Conservation (phyloP, 805 yeast species). For the Sugiyamaella americana region DNA sequence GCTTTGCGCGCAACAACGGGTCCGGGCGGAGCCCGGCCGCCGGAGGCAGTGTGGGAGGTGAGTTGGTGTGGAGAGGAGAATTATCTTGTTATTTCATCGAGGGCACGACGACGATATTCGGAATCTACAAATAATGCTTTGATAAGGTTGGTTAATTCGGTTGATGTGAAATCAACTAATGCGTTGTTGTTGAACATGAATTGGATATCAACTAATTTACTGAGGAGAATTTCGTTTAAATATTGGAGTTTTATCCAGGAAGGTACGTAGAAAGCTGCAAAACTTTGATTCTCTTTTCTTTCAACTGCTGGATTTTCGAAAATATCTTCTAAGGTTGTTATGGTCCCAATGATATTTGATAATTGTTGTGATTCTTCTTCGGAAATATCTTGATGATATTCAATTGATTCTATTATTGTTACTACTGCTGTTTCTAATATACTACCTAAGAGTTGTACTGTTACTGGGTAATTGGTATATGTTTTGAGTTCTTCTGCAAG, state of each 20-base stretch:
- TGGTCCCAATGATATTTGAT: constrained; percentile 14
- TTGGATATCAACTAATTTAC: constrained; percentile 29
- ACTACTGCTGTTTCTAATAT: constrained; percentile 26
- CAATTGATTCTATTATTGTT: constrained; percentile 19
- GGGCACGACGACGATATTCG: constrained; percentile 24
- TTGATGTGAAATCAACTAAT: constrained; percentile 30
- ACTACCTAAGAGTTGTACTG: constrained; percentile 15
- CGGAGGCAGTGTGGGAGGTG: too few relatives aligned
- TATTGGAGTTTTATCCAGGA: constrained; percentile 35
- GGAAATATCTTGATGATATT: constrained; percentile 26
- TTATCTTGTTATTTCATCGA: constrained; percentile 20
- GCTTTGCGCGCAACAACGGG: too few relatives aligned
- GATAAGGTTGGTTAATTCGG: constrained; percentile 29
- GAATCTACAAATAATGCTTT: constrained; percentile 33
- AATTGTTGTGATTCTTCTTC: constrained; percentile 26
- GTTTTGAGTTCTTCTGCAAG: constrained; percentile 13
- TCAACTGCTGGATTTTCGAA: constrained; percentile 5
- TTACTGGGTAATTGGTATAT: constrained; percentile 12
- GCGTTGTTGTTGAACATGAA: constrained; percentile 25
- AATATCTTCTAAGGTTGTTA: constrained; percentile 15
- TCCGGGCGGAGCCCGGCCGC: too few relatives aligned
- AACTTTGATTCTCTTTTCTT: not conserved
- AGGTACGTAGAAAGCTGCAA: constrained; percentile 28
- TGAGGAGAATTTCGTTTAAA: constrained; percentile 29
- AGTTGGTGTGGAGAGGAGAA: too few relatives aligned